phyloP scores from a whole-genome alignment of 768 basidiomycete genomes.

The Trametes villosa region DNA sequence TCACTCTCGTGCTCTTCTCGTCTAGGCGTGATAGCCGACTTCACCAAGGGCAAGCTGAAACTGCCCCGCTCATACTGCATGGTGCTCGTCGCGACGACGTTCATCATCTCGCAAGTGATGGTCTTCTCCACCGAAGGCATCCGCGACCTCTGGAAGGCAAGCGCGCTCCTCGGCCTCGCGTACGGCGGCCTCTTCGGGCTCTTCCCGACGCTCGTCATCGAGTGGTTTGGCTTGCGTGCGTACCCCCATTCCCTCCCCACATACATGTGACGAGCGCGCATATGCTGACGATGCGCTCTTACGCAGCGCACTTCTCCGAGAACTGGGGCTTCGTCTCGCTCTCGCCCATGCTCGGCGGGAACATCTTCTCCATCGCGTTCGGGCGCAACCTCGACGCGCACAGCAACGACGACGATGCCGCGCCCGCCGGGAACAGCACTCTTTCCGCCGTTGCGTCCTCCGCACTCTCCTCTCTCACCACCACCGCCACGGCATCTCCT shows the following conservation, averaged over 20 bases:
- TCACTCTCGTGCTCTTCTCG: neutral
- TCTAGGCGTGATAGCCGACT: conserved; percentile 72
- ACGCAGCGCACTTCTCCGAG: conserved; percentile 71
- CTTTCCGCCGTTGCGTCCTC: neutral
- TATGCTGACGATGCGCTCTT: too few relatives aligned
- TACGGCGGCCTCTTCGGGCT: conserved; percentile 79
- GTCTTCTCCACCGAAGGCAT: conserved; percentile 61
- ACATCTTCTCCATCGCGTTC: conserved; percentile 84
- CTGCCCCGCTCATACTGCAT: conserved; percentile 73
- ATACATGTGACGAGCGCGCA: neutral
- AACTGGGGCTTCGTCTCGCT: conserved; percentile 85
- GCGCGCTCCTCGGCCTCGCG: conserved; percentile 59
- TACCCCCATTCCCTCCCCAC: conserved; percentile 20
- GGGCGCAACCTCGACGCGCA: conserved; percentile 83
- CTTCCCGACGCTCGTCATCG: conserved; percentile 75
- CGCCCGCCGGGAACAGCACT: conserved; percentile 1
- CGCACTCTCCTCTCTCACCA: conserved; percentile 10
- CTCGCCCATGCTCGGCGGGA: conserved; percentile 78
- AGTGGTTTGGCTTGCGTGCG: conserved; percentile 89
- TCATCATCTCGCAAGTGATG: conserved; percentile 73
- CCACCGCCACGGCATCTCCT: conserved; percentile 16
- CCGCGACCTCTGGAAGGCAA: conserved; percentile 66
- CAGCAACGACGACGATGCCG: conserved; percentile 29
- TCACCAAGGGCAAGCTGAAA: conserved; percentile 55
- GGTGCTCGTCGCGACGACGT: conserved; percentile 64